A percentile compares a stretch with the other conserved stretches of the same genome.
These are phyloP conservation scores for Phytophthora vignae DNA, from an alignment of 352 stramenopile genomes.

Conservation along the genomic window DNA sequence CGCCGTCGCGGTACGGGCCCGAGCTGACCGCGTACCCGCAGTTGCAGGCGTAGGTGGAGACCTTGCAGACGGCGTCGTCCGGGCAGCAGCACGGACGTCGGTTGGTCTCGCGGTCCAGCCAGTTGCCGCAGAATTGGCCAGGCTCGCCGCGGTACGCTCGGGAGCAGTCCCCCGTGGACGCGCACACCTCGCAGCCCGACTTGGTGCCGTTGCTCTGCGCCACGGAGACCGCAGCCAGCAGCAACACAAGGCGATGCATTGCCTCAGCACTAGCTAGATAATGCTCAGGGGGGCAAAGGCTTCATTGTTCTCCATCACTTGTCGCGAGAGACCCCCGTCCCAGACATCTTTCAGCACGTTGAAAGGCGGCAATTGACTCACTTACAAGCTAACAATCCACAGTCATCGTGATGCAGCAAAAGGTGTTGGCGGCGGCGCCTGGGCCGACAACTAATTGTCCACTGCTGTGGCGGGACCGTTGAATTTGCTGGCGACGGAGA, in stretches of 20 bases:
- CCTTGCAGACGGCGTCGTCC: conserved; percentile 44
- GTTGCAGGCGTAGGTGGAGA: conserved; percentile 63
- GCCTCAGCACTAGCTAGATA: background rate
- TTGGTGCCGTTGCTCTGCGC: background rate
- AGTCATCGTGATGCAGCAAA: too few species aligned
- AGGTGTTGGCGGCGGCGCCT: background rate
- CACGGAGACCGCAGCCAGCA: conserved; percentile 1
- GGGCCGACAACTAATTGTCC: background rate
- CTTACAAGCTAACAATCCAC: too few species aligned
- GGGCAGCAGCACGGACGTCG: conserved; percentile 61
- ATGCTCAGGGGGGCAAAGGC: background rate
- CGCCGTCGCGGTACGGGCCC: background rate
- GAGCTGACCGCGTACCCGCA: conserved; percentile 25
- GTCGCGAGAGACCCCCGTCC: background rate
- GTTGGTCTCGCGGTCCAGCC: conserved; percentile 55
- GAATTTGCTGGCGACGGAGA: conserved; percentile 12
- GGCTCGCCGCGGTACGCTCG: conserved; percentile 38
- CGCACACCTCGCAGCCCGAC: conserved; percentile 62
- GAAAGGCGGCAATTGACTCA: too few species aligned
- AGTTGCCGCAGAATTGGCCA: conserved; percentile 65
- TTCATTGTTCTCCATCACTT: background rate
- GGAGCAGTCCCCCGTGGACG: conserved; percentile 50
- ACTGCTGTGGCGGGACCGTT: background rate
- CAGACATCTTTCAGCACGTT: background rate
- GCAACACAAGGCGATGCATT: background rate